These are phyloP conservation scores for Chrysosporium queenslandicum DNA, from an alignment of 2,329 filamentous ascomycete species.

Conservation along the genomic window DNA sequence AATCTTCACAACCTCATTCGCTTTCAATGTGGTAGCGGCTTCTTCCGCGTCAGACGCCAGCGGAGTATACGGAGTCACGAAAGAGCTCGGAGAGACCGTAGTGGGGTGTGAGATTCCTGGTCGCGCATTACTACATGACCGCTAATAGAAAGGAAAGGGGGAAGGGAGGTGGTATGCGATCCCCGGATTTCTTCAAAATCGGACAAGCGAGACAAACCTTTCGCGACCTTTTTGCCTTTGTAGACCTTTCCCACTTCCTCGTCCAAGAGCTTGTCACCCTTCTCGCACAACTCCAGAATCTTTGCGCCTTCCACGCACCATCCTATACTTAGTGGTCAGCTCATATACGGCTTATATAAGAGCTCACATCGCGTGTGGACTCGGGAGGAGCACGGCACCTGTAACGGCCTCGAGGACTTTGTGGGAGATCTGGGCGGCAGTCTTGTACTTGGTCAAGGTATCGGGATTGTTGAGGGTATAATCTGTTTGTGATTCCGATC, in stretches of 20 bases:
- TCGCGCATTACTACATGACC: constrained; percentile 3
- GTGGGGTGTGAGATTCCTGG: constrained; percentile 83
- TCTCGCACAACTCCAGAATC: constrained; percentile 87
- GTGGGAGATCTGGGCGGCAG: constrained; percentile 85
- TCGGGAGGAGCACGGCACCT: constrained; percentile 37
- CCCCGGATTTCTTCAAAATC: too few relatives aligned
- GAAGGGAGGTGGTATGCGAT: too few relatives aligned
- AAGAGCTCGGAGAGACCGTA: constrained; percentile 86
- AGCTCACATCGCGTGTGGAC: neutral
- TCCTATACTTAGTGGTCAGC: constrained; percentile 35
- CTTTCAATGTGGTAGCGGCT: constrained; percentile 67
- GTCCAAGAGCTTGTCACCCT: constrained; percentile 88
- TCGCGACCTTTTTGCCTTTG: constrained; percentile 93
- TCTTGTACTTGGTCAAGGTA: constrained; percentile 98
- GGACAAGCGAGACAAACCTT: constrained; percentile 56
- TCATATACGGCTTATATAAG: neutral
- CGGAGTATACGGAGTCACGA: constrained; percentile 94
- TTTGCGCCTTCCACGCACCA: constrained; percentile 75
- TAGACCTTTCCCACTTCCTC: constrained; percentile 94
- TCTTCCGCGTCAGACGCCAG: constrained; percentile 78
- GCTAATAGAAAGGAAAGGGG: neutral
- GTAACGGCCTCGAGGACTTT: constrained; percentile 82
- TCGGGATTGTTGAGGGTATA: constrained; percentile 85
- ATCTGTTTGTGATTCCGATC: constrained; percentile 44
- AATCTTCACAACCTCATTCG: constrained; percentile 86